These are phyloP conservation scores for Sporothrix euskadiensis DNA, from an alignment of 2,329 filamentous ascomycete genomes.

Conservation along the genomic window DNA sequence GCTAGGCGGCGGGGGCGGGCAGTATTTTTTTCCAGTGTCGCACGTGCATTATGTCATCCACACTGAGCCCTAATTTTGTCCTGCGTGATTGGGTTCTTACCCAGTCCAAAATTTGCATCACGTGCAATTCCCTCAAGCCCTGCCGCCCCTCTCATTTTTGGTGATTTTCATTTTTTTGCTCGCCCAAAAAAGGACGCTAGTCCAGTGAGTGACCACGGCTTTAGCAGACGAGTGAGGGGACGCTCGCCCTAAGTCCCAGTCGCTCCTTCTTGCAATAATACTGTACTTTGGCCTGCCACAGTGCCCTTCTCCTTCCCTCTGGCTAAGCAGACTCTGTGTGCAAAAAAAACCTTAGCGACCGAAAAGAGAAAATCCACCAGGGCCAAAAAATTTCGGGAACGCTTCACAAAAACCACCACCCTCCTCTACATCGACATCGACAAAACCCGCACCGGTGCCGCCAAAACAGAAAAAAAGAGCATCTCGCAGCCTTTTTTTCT, in stretches of 20 bases:
- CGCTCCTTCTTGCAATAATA: background rate
- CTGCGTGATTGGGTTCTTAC: conserved; percentile 21
- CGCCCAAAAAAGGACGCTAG: conserved; percentile 9
- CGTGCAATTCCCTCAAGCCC: conserved; percentile 21
- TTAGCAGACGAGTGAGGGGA: background rate
- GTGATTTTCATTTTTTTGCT: background rate
- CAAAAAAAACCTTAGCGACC: conserved; percentile 25
- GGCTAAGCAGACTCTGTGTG: conserved; percentile 1
- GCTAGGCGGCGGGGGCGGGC: conserved; percentile 24
- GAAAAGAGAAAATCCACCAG: conserved; percentile 25
- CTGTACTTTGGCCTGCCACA: background rate
- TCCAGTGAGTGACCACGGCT: background rate
- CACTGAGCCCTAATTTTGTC: conserved; percentile 28
- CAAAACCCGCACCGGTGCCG: conserved; percentile 24
- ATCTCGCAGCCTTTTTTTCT: conserved; percentile 23
- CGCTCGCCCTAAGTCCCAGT: conserved; percentile 20
- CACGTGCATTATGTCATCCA: conserved; percentile 14
- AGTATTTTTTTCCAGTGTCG: conserved; percentile 21
- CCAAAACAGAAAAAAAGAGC: conserved; percentile 26
- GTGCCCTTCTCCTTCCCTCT: background rate
- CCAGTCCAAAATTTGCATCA: background rate
- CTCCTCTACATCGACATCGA: conserved; percentile 8
- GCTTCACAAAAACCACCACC: conserved; percentile 26
- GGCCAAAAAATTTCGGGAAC: conserved; percentile 29
- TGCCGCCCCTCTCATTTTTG: background rate